Conservation (phyloP, 176 grass and related monocot genomes). For the Juncus effusus region DNA sequence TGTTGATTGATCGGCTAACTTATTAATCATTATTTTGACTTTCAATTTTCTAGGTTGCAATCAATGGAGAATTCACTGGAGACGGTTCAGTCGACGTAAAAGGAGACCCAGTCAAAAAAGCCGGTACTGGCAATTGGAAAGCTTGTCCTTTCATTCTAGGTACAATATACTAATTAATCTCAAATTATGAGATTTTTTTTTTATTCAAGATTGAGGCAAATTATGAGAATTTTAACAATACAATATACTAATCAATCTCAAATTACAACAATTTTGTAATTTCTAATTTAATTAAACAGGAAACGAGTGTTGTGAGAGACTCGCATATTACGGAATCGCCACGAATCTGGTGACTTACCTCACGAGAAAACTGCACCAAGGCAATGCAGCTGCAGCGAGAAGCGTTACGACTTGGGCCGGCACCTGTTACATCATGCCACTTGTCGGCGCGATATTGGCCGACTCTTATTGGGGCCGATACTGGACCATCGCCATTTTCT, state of each 20-base stretch:
- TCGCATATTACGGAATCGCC: conserved; percentile 81
- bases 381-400: conserved; percentile 74
- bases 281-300: conserved; percentile 28
- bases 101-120: conserved; percentile 64
- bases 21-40: neutral
- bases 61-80: conserved; percentile 53
- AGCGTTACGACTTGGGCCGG: conserved; percentile 79
- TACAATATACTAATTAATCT: conserved; percentile 6
- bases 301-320: conserved; percentile 78
- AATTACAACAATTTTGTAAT: conserved; percentile 16
- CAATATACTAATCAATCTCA: neutral
- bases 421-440: conserved; percentile 76
- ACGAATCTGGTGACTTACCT: conserved; percentile 85
- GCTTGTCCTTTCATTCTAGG: conserved; percentile 92
- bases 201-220: too few species aligned
- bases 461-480: conserved; percentile 91
- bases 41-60: conserved; percentile 40
- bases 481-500: conserved; percentile 80
- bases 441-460: conserved; percentile 78
- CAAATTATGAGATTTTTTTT: neutral
- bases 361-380: conserved; percentile 74
- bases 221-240: too few species aligned
- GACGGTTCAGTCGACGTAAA: conserved; percentile 73
- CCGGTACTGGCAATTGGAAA: conserved; percentile 73
- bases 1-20: neutral